phyloP scores from a whole-genome alignment of 2,329 filamentous ascomycete genomes.

The Hawksworthiomyces lignivorus region DNA sequence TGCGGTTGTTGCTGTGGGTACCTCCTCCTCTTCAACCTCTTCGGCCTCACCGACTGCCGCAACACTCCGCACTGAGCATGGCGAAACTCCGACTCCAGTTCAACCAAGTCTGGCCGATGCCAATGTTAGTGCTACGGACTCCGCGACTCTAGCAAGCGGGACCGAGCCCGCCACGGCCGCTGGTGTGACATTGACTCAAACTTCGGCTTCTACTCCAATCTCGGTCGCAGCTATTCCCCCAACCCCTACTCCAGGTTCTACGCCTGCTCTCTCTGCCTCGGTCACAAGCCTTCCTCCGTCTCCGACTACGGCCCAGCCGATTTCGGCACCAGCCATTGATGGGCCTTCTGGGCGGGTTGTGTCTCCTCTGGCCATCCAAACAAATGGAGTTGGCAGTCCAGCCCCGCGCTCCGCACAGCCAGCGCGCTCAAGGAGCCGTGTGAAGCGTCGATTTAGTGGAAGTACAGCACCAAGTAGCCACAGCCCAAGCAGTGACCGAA shows the following conservation, averaged over 20 bases:
- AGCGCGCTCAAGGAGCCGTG: slow-evolving; percentile 49
- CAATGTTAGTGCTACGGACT: slow-evolving; percentile 41
- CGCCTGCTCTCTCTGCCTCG: slow-evolving; percentile 1
- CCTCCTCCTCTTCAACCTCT: too few species aligned
- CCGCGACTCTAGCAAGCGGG: slow-evolving; percentile 21
- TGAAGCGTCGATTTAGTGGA: slow-evolving; percentile 69
- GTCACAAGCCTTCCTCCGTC: not conserved
- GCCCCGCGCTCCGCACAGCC: slow-evolving; percentile 20
- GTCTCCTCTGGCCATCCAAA: slow-evolving; percentile 8
- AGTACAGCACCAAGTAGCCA: slow-evolving; percentile 77
- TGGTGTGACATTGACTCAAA: too few species aligned
- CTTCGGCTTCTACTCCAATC: too few species aligned
- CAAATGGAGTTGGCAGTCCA: not conserved
- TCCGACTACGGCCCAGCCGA: not conserved
- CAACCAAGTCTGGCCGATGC: too few species aligned
- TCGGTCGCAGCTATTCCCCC: too few species aligned
- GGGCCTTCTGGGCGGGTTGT: slow-evolving; percentile 6
- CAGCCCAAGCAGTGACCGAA: slow-evolving; percentile 66
- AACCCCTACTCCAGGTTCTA: too few species aligned
- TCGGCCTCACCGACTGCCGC: too few species aligned
- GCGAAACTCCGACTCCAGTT: too few species aligned
- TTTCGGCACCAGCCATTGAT: not conserved
- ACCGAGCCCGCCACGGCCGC: too few species aligned
- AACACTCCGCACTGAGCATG: too few species aligned
- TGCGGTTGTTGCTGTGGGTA: too few species aligned